A percentile compares a stretch with the other conserved stretches of the same genome.
These are phyloP conservation scores for Calcarisporium arbuscula DNA, from an alignment of 2,329 filamentous ascomycete species.

Conservation along the genomic window DNA sequence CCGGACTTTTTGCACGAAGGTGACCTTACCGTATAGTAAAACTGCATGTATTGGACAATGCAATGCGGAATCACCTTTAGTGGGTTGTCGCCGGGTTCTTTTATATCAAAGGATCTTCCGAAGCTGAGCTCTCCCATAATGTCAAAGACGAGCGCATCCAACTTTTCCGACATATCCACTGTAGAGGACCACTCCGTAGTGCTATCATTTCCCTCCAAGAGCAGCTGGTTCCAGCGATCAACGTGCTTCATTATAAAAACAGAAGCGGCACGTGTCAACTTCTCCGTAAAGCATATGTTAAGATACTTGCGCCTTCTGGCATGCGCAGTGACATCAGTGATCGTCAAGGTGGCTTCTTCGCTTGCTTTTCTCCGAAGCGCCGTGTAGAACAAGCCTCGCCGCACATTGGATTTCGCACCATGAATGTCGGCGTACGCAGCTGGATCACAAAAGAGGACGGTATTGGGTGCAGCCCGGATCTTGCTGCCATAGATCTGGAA, in stretches of 20 bases:
- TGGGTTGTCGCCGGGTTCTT: slow-evolving; percentile 3
- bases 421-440: slow-evolving; percentile 5
- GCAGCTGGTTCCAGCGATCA: slow-evolving; percentile 5
- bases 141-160: slow-evolving; percentile 2
- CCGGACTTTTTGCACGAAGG: no score
- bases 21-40: no score
- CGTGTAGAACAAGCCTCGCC: slow-evolving; percentile 4
- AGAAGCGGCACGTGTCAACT: neutral
- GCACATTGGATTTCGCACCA: slow-evolving; percentile 5
- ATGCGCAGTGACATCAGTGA: slow-evolving; percentile 3
- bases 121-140: slow-evolving; percentile 7
- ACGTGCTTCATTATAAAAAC: slow-evolving; percentile 3
- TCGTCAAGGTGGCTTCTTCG: no score
- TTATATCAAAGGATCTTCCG: slow-evolving; percentile 6
- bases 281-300: slow-evolving; percentile 5
- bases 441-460: slow-evolving; percentile 5
- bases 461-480: slow-evolving; percentile 3
- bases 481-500: slow-evolving; percentile 7
- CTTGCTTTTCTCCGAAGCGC: no score
- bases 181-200: no score
- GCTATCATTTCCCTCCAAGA: no score
- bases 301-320: slow-evolving; percentile 3
- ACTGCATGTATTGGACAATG: slow-evolving; percentile 2
- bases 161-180: neutral
- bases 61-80: slow-evolving; percentile 2